Evolutionary conservation across 176 grass and related monocot genomes (phyloP).

Genomic region (Hordeum marinum): DNA sequence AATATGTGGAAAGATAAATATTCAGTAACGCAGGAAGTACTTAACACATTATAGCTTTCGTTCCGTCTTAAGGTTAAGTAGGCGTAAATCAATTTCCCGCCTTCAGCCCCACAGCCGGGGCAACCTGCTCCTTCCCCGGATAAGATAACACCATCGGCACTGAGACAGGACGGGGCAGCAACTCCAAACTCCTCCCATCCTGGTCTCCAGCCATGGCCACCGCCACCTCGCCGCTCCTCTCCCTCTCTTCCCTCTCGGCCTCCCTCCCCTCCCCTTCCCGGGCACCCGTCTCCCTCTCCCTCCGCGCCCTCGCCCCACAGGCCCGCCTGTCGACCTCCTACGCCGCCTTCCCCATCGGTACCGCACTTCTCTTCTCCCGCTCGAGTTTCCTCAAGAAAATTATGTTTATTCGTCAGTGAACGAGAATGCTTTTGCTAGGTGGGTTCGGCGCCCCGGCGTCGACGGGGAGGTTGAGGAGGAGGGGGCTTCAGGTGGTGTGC

Average conservation of each 20-base stretch:
- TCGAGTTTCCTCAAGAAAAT: background rate
- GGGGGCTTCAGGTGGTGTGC: slow-evolving; percentile 48
- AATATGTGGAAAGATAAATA: no score
- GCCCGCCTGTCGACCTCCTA: slow-evolving; percentile 25
- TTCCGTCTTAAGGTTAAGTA: background rate
- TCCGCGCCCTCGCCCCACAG: background rate
- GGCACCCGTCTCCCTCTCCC: slow-evolving; percentile 17
- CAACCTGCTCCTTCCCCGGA: background rate
- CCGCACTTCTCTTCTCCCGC: background rate
- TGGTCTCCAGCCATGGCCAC: slow-evolving; percentile 33
- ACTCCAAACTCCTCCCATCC: background rate
- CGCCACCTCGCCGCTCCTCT: slow-evolving; percentile 36
- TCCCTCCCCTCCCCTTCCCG: slow-evolving; percentile 21
- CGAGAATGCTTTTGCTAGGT: background rate
- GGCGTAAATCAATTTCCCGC: background rate
- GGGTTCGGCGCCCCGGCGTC: background rate
- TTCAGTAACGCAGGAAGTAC: no score
- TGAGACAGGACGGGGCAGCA: background rate
- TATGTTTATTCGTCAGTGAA: background rate
- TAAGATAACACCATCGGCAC: slow-evolving; percentile 29
- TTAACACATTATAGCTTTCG: no score
- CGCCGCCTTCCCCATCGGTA: slow-evolving; percentile 29
- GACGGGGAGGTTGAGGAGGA: slow-evolving; percentile 23
- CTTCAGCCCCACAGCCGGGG: background rate
- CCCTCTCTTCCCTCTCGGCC: slow-evolving; percentile 35